Evolutionary conservation across 2,329 filamentous ascomycete species (phyloP).

Genomic region (Venturia pyrina): DNA sequence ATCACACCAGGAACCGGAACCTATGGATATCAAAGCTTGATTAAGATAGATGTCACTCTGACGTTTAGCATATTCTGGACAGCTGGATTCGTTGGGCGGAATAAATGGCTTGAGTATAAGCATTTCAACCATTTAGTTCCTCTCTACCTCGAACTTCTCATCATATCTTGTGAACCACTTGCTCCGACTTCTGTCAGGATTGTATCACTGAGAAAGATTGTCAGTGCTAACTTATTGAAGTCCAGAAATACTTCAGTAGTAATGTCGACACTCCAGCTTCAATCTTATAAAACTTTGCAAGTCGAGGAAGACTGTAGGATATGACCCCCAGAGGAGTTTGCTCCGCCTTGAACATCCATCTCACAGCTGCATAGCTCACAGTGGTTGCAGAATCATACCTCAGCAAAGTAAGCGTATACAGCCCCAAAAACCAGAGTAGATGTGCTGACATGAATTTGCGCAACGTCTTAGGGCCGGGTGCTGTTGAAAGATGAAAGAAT

Average conservation of each 20-base stretch:
- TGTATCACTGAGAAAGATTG: not conserved
- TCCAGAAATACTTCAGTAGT: not conserved
- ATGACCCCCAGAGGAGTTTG: too few species aligned
- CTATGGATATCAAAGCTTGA: not conserved
- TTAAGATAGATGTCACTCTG: not conserved
- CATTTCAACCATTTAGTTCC: not conserved
- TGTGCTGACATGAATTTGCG: too few species aligned
- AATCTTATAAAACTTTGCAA: not conserved
- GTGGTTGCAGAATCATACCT: too few species aligned
- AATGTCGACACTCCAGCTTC: not conserved
- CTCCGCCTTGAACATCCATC: too few species aligned
- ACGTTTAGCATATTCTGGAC: not conserved
- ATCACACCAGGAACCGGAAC: not conserved
- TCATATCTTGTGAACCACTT: not conserved
- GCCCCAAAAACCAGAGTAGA: too few species aligned
- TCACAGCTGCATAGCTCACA: too few species aligned
- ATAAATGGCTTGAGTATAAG: not conserved
- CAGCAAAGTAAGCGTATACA: too few species aligned
- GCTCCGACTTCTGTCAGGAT: not conserved
- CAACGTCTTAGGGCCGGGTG: too few species aligned
- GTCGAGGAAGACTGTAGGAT: too few species aligned
- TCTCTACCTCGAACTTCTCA: not conserved
- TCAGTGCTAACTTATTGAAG: not conserved
- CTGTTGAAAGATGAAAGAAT: too few species aligned
- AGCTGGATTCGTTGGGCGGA: not conserved